These are phyloP conservation scores for Aureobasidium pullulans DNA, from an alignment of 2,329 filamentous ascomycete species.

Conservation along the genomic window DNA sequence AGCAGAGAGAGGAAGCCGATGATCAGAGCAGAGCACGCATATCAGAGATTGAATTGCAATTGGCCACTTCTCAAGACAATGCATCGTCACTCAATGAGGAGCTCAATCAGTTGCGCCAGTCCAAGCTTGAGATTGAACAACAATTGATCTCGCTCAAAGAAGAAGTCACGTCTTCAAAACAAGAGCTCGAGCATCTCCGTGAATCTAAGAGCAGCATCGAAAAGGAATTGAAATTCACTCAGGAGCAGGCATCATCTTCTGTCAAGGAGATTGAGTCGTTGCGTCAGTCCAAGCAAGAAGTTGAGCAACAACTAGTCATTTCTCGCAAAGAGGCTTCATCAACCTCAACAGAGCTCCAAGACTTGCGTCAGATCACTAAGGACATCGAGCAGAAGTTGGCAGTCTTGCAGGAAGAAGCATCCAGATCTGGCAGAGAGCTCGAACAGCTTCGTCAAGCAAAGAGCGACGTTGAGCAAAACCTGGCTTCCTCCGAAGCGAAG, in stretches of 20 bases:
- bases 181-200: not conserved
- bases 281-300: conserved; percentile 3
- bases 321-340: not conserved
- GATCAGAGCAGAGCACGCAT: not conserved
- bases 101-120: conserved; percentile 6
- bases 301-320: not conserved
- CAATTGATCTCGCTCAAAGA: not conserved
- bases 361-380: not conserved
- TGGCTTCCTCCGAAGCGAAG: not conserved
- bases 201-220: conserved; percentile 3
- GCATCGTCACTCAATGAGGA: conserved; percentile 1
- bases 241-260: not conserved
- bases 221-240: not conserved
- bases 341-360: not conserved
- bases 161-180: not conserved
- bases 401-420: not conserved
- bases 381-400: conserved; percentile 9
- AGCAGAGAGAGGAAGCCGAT: conserved; percentile 1
- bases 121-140: conserved; percentile 11
- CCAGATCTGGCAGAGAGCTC: not conserved
- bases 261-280: conserved; percentile 1
- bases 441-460: not conserved
- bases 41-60: not conserved
- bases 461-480: conserved; percentile 5
- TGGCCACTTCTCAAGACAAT: not conserved